phyloP scores from a whole-genome alignment of 164 flowering plant genomes.

The Sedum album region DNA sequence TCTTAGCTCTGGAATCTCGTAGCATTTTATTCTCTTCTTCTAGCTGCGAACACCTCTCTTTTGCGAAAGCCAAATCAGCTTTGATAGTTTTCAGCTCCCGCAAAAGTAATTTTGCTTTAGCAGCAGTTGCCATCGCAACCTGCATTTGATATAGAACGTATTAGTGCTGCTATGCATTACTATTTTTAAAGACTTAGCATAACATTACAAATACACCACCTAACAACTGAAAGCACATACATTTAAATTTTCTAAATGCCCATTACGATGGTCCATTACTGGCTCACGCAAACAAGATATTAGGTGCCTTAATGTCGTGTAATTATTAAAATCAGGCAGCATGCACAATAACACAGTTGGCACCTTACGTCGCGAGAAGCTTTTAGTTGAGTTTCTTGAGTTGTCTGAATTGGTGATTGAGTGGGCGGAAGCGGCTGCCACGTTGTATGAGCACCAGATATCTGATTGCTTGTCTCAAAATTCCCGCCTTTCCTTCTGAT shows the following conservation, averaged over 20 bases:
- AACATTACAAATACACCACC: neutral
- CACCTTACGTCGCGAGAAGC: too few species aligned
- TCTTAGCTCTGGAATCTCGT: conserved; percentile 63
- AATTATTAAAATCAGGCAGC: neutral
- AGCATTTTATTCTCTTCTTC: too few species aligned
- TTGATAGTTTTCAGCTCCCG: too few species aligned
- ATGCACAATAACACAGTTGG: conserved; percentile 37
- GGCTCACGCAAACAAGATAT: too few species aligned
- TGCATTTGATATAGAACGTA: conserved; percentile 27
- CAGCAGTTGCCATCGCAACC: too few species aligned
- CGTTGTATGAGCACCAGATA: too few species aligned
- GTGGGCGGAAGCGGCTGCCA: conserved; percentile 21
- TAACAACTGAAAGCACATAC: too few species aligned
- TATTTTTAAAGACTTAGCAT: conserved; percentile 7
- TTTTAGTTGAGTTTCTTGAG: too few species aligned
- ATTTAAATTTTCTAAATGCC: too few species aligned
- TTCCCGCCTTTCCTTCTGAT: conserved; percentile 46
- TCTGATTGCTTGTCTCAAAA: too few species aligned
- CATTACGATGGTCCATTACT: too few species aligned
- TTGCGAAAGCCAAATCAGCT: conserved; percentile 94
- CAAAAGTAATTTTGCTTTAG: too few species aligned
- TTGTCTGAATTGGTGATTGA: conserved; percentile 29
- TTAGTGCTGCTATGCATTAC: conserved; percentile 9
- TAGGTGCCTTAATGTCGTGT: neutral
- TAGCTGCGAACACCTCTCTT: conserved; percentile 74